Base-by-base conservation (phyloP, 2,329 filamentous ascomycete genomes). In the Pyricularia sp. region DNA sequence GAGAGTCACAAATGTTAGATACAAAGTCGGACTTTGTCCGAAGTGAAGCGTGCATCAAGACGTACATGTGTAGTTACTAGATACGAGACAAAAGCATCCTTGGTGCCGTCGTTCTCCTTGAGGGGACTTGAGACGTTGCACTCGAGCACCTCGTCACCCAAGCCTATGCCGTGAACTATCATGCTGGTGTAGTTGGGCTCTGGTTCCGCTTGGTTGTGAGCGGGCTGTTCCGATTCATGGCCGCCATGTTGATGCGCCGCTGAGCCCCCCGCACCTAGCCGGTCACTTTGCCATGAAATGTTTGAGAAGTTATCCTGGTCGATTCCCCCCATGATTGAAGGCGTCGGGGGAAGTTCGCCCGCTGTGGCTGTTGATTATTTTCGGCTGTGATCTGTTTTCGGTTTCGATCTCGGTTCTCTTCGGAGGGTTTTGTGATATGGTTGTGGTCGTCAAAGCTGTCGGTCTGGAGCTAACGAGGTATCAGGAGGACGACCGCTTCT, bases 11-110 rank as follows among this genome's bases (percentile, higher is more conserved):
- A 33, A 53, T 53, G 31, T 62, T 35, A 49, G 59, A 63, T 73
- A 44, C 73, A 67, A 61, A 65, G 63, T 61, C 65, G 16, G 62
- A 22, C 8, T 9, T 9, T 30, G 33, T 64, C 4, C 4, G 30
- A 9, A 8, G 28, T 49, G 30, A 9, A 19, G 13, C 24, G 9
- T 22, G 44, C 31, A 53, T n/a, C 59, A 40, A 65, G 40, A 70
- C 74, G 65, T 79, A 96, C 93, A 77, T 93, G 83, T 64, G 94
- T 97, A 60, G 90, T 94, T 69, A 99, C 90, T 62, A 96, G 82
- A 75, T 99, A 99, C 12, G 94, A 97, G 66, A 97, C 89, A 78
- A 96, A 99, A 64, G 91, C 89, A 77, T 97, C 94, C 76, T 97
- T 97, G 66, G 93, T 96, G 62, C 94, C 93, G 72, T 97, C 91